Evolutionary conservation across 1,284 basidiomycete species (phyloP).

Genomic region (Gomphus bonarii): DNA sequence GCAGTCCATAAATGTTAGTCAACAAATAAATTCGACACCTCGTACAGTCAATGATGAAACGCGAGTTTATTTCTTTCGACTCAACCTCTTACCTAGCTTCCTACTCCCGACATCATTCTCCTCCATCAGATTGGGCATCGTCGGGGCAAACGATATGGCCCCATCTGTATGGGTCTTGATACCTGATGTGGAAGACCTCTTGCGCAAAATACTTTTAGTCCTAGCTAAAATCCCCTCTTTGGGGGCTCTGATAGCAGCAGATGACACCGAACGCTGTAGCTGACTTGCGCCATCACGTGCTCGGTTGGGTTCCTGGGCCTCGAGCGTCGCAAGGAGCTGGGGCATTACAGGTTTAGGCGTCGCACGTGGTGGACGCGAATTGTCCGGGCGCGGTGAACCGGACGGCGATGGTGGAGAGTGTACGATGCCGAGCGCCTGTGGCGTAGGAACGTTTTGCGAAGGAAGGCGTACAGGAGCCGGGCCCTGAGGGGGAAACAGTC

Average conservation of each 20-base stretch:
- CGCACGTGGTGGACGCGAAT: not conserved
- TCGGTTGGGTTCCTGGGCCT: not conserved
- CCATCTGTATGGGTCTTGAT: constrained; percentile 8
- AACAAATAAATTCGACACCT: not conserved
- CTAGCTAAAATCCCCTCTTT: constrained; percentile 6
- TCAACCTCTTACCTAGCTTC: not conserved
- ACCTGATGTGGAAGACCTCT: not conserved
- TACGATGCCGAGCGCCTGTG: constrained; percentile 1
- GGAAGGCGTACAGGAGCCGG: not conserved
- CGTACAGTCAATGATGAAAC: not conserved
- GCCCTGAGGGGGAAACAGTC: not conserved
- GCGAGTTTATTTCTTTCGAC: constrained; percentile 1
- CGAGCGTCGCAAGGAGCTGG: not conserved
- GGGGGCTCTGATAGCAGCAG: not conserved
- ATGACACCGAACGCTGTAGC: constrained; percentile 1
- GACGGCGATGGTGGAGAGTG: not conserved
- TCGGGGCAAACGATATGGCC: not conserved
- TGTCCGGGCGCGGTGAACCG: not conserved
- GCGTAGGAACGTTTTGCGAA: constrained; percentile 2
- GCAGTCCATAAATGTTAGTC: not conserved
- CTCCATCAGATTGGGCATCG: not conserved
- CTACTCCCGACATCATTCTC: not conserved
- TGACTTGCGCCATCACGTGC: not conserved
- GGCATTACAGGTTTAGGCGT: constrained; percentile 10
- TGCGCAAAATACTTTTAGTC: constrained; percentile 7